These are phyloP conservation scores for Symmetrospora coprosmae DNA, from an alignment of 768 basidiomycete species.

Conservation along the genomic window DNA sequence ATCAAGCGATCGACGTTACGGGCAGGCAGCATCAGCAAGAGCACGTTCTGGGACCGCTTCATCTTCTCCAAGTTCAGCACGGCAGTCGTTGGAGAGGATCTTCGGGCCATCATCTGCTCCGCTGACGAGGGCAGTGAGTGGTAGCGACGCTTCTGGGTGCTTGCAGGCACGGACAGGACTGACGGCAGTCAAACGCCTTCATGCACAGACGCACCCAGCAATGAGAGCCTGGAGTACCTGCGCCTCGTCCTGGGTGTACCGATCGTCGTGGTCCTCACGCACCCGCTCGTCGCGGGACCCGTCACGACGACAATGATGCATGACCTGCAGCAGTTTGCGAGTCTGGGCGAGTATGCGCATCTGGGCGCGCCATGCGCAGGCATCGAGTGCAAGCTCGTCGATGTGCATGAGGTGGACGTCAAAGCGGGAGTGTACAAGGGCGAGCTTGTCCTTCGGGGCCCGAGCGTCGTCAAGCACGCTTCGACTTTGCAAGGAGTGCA, in stretches of 20 bases:
- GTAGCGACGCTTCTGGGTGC: no score
- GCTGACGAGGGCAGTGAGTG: constrained; percentile 14
- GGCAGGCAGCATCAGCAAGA: constrained; percentile 12
- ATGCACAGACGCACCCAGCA: not conserved
- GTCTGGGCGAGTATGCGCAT: not conserved
- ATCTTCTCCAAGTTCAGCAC: not conserved
- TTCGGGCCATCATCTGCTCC: not conserved
- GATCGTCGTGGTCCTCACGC: constrained; percentile 1
- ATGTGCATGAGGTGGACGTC: not conserved
- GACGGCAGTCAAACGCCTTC: no score
- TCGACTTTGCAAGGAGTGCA: not conserved
- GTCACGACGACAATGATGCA: constrained; percentile 4
- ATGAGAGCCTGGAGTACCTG: constrained; percentile 4
- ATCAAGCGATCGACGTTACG: not conserved
- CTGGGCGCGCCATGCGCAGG: constrained; percentile 10
- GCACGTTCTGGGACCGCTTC: constrained; percentile 1
- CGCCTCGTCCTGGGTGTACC: constrained; percentile 1
- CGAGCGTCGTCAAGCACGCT: not conserved
- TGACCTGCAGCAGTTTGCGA: constrained; percentile 5
- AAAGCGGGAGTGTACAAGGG: not conserved
- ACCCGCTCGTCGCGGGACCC: constrained; percentile 9
- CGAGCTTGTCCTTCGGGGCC: constrained; percentile 13
- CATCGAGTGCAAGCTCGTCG: constrained; percentile 15
- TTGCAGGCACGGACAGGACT: no score
- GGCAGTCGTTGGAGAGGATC: not conserved